These are phyloP conservation scores for Fusarium sp. DNA, from an alignment of 2,329 filamentous ascomycete genomes.

Conservation along the genomic window DNA sequence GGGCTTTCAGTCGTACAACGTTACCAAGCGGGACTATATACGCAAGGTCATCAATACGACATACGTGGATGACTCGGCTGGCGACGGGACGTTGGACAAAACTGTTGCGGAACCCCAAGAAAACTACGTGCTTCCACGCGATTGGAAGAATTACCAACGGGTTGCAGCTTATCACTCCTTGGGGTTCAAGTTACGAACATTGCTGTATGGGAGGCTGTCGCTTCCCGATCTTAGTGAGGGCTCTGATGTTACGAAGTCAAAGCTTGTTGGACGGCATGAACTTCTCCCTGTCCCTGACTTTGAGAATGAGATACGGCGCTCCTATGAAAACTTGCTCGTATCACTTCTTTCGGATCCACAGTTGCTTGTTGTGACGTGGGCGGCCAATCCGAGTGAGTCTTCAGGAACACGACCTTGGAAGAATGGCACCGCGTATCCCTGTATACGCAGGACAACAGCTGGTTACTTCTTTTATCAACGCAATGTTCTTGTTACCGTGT, in stretches of 20 bases:
- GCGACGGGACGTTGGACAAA: constrained; percentile 17
- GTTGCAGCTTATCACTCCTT: constrained; percentile 21
- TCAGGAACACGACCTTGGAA: constrained; percentile 3
- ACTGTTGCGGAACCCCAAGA: constrained; percentile 13
- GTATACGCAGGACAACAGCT: constrained; percentile 1
- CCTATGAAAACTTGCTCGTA: constrained; percentile 31
- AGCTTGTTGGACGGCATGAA: constrained; percentile 20
- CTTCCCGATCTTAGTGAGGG: neutral
- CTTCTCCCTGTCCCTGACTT: constrained; percentile 16
- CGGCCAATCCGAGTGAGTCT: constrained; percentile 2
- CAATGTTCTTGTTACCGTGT: constrained; percentile 9
- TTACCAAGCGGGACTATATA: constrained; percentile 11
- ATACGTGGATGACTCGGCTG: neutral
- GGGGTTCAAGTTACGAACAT: constrained; percentile 10
- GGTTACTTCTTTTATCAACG: constrained; percentile 25
- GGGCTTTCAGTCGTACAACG: constrained; percentile 26
- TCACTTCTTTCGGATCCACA: constrained; percentile 27
- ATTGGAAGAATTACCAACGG: constrained; percentile 5
- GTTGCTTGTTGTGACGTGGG: constrained; percentile 28
- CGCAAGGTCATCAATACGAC: constrained; percentile 29
- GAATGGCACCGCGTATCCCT: constrained; percentile 5
- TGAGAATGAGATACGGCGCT: neutral
- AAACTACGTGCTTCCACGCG: constrained; percentile 14
- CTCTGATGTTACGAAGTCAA: neutral
- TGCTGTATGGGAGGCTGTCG: constrained; percentile 1